Base-by-base conservation (phyloP, 179 eudicot species). In the Beta lomatogona region DNA sequence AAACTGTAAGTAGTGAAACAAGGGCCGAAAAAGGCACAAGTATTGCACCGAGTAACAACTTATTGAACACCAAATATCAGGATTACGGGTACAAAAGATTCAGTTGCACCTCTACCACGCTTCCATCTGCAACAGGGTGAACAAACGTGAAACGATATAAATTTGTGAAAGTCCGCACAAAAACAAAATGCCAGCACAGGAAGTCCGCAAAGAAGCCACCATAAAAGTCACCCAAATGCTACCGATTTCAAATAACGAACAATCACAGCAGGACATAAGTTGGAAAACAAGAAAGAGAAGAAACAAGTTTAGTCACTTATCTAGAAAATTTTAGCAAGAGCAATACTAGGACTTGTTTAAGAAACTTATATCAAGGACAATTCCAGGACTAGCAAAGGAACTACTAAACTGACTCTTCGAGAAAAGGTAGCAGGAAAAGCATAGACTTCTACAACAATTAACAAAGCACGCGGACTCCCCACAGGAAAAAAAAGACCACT, bases 81-180 rank as follows among this genome's bases (percentile, higher is more conserved):
- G 45, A 55, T 28, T 25, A 73, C 14, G 10, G 14, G 14, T 9
- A 28, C 45, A 66, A 68, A 48, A 25, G 28, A 73, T 54, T 54
- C 64, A 73, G 77, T 48, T 28, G 64, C 48, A 5, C 63, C 48
- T 22, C 48, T 73, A 54, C 46, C 61, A 25, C 3, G 63, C 60
- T 54, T 52, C 63, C 77, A 73, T 31, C 77, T 73, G 48, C 48
- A 73, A 9, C 28, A 71, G 19, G 48, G 48, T 73, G 22, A 73
- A 54, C 36, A 1, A 53, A 25, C 45, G 25, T 28, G 22, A 7
- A 14, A 9, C 18, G 9, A 2, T 46, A 70, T 9, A 14, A 14
- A 68, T 0, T 68, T 4, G 52, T 68, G 9, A 54, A 54, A 73
- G 9, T 4, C 9, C 2, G 50, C 19, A 52, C 21, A 9, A 70